phyloP scores from a whole-genome alignment of 352 stramenopile genomes.

The Phytophthora kernoviae region DNA sequence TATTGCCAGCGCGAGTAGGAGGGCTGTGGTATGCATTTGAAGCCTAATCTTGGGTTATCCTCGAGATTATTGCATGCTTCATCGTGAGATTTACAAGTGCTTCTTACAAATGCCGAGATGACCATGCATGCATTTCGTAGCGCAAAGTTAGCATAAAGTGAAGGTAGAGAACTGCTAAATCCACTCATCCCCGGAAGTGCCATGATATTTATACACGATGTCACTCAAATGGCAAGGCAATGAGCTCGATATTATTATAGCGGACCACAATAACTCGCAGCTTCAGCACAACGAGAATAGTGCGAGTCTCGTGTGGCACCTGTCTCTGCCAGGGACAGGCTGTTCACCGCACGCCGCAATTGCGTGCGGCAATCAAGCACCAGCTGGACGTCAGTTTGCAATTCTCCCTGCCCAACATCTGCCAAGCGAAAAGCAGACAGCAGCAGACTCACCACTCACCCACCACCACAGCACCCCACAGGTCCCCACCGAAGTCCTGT shows the following conservation, averaged over 20 bases:
- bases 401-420: constrained; percentile 43
- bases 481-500: constrained; percentile 7
- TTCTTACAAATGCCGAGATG: constrained; percentile 15
- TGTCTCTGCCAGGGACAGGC: constrained; percentile 36
- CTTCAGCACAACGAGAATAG: constrained; percentile 2
- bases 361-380: constrained; percentile 50
- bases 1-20: constrained; percentile 34
- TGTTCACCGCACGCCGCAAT: constrained; percentile 36
- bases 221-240: constrained; percentile 8
- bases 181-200: not conserved
- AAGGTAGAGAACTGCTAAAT: not conserved
- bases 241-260: constrained; percentile 30
- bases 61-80: constrained; percentile 8
- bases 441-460: constrained; percentile 25
- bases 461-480: constrained; percentile 10
- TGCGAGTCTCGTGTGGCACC: constrained; percentile 6
- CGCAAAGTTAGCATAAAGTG: constrained; percentile 5
- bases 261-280: constrained; percentile 24
- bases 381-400: constrained; percentile 59
- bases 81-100: constrained; percentile 5
- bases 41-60: constrained; percentile 8
- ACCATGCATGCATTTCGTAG: not conserved
- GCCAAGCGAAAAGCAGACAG: constrained; percentile 34
- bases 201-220: constrained; percentile 22
- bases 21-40: constrained; percentile 3